A percentile compares a stretch with the other conserved stretches of the same genome.
These are phyloP conservation scores for Phytopythium litorale DNA, from an alignment of 352 stramenopile genomes.

Conservation along the genomic window DNA sequence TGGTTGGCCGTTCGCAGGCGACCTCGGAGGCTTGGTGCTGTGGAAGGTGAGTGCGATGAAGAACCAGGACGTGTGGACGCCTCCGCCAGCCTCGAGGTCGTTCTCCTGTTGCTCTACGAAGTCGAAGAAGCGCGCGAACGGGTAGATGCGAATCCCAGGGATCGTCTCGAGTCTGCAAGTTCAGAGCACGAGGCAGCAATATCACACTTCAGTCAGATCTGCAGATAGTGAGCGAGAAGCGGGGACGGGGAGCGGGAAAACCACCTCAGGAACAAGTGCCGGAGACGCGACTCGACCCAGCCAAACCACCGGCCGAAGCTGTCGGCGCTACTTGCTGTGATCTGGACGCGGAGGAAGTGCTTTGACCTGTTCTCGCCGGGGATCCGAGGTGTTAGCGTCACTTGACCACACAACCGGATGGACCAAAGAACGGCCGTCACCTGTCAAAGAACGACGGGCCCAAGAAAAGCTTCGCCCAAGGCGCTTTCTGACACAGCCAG, in stretches of 20 bases:
- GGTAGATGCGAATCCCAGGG: slow-evolving; percentile 53
- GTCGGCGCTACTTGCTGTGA: slow-evolving; percentile 46
- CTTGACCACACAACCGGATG: not conserved
- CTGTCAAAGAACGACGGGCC: slow-evolving; percentile 72
- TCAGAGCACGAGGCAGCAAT: not conserved
- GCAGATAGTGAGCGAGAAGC: too few species aligned
- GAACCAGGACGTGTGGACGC: slow-evolving; percentile 56
- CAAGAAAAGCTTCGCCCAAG: slow-evolving; percentile 80
- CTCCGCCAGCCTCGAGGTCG: slow-evolving; percentile 6
- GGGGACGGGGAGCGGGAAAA: not conserved
- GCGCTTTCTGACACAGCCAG: slow-evolving; percentile 39
- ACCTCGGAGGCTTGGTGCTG: slow-evolving; percentile 19
- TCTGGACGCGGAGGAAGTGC: slow-evolving; percentile 79
- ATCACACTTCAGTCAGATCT: not conserved
- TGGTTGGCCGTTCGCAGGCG: not conserved
- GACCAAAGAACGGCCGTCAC: slow-evolving; percentile 17
- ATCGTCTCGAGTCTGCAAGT: slow-evolving; percentile 50
- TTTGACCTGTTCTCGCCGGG: slow-evolving; percentile 41
- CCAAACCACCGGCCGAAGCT: slow-evolving; percentile 79
- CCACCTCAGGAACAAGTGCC: slow-evolving; percentile 76
- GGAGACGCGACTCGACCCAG: slow-evolving; percentile 84
- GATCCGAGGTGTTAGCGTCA: not conserved
- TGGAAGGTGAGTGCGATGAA: slow-evolving; percentile 77
- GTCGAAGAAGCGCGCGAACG: slow-evolving; percentile 83
- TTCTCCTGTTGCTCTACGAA: slow-evolving; percentile 19